Evolutionary conservation across 768 basidiomycete species (phyloP), one percentile per base, ranked within the genome.

Genomic region (Phlegmacium glaucopus): DNA sequence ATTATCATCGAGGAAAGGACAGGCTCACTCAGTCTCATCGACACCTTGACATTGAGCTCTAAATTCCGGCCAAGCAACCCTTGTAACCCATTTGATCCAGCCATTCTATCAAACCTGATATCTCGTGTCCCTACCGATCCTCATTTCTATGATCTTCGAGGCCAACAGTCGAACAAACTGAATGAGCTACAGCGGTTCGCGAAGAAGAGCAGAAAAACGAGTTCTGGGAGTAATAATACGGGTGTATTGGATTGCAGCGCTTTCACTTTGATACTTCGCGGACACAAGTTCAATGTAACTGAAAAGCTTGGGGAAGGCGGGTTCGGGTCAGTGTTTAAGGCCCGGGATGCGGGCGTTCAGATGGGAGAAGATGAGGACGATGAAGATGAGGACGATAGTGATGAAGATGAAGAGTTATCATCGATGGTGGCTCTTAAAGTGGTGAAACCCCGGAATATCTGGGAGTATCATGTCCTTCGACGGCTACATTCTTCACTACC

Each of bases 301-400:
- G 87, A 87, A 51, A 99, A 98, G 64, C 75, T 99, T 17, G 96
- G 96, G 13, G 96, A 99, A 68, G 96, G 96, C 5, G 92, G 94
- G 0, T 99, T 95, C 57, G 96, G 95, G 2, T 80, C 87, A 3
- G 96, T 99, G n/a, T 99, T 95, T 72, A 80, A 86, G 51, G 90
- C 89, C 4, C 76, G 78, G 46, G 77, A 84, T 60, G 66, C 77
- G 9, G 74, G 80, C 6, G 67, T 69, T 25, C 69, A 60, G 51
- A 40, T 45, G 42, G 45, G 45, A 12, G 60, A 66, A 41, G 61
- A 66, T 1, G 32, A 34, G 3, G 69, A 71, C 3, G 80, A 79
- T 9, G 74, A 78, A 9, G 76, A 76, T 2, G 62, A 68, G 44
- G 63, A 76, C 3, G 74, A 75, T 3, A 79, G 80, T 6, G 76